phyloP scores from a whole-genome alignment of 257 asterid genomes.

The Lithospermum erythrorhizon region DNA sequence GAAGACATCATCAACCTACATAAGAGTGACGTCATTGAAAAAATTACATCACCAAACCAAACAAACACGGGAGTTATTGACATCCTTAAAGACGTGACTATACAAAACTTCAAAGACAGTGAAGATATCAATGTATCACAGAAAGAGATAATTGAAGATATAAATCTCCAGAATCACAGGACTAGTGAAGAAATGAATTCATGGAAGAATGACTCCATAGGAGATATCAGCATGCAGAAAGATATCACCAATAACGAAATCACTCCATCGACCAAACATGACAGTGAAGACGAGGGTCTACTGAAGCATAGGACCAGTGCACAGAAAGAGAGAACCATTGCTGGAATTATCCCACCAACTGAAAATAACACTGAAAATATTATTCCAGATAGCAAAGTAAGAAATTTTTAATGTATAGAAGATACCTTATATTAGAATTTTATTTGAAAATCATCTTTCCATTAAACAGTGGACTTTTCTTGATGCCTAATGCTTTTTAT shows the following conservation, averaged over 20 bases:
- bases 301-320: background rate
- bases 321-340: background rate
- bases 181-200: background rate
- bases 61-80: background rate
- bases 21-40: background rate
- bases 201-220: background rate
- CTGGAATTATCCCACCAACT: background rate
- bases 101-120: background rate
- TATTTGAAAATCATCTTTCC: too few relatives aligned
- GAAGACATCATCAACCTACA: conserved; percentile 12
- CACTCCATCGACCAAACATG: background rate
- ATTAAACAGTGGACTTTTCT: background rate
- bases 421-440: background rate
- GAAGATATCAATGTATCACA: background rate
- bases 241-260: background rate
- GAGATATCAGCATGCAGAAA: conserved; percentile 2
- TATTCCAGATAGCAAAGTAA: conserved; percentile 17
- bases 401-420: background rate
- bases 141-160: background rate
- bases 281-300: background rate
- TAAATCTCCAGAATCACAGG: background rate
- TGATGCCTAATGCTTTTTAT: background rate
- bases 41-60: background rate
- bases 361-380: conserved; percentile 4
- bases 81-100: background rate